These are phyloP conservation scores for Akanthomyces lecanii DNA, from an alignment of 2,329 filamentous ascomycete genomes.

Conservation along the genomic window DNA sequence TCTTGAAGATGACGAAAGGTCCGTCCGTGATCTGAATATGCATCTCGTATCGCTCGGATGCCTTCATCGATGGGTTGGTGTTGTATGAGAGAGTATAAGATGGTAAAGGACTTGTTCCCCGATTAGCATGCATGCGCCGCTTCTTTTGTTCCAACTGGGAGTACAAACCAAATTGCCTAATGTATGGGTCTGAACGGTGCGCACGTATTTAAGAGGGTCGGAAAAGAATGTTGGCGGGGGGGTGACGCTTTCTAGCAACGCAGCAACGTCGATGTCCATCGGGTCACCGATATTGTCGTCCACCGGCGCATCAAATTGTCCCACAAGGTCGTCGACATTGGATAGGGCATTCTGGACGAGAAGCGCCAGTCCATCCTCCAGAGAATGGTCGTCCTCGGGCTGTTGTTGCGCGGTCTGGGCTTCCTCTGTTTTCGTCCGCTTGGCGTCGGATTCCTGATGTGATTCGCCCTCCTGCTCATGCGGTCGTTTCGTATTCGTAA, in stretches of 20 bases:
- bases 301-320: slow-evolving; percentile 27
- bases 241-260: slow-evolving; percentile 27
- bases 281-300: slow-evolving; percentile 26
- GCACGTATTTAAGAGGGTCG: slow-evolving; percentile 36
- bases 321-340: slow-evolving; percentile 36
- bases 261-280: slow-evolving; percentile 32
- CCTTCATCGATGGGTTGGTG: slow-evolving; percentile 35
- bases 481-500: slow-evolving; percentile 33
- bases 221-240: slow-evolving; percentile 30
- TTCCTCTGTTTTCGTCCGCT: slow-evolving; percentile 12
- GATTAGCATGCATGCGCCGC: slow-evolving; percentile 2
- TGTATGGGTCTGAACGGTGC: slow-evolving; percentile 35
- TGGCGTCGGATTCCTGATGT: slow-evolving; percentile 23
- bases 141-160: neutral
- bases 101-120: slow-evolving; percentile 1
- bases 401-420: neutral
- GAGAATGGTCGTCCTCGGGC: slow-evolving; percentile 20
- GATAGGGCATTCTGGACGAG: slow-evolving; percentile 39
- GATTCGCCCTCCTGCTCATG: slow-evolving; percentile 29
- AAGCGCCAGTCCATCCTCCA: slow-evolving; percentile 35
- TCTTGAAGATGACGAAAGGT: slow-evolving; percentile 30
- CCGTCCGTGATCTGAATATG: slow-evolving; percentile 31
- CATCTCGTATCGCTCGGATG: slow-evolving; percentile 30
- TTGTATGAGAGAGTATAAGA: slow-evolving; percentile 27
- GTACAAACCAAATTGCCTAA: slow-evolving; percentile 39